Conservation (phyloP, 345 rosid genomes). For the Viola odorata region DNA sequence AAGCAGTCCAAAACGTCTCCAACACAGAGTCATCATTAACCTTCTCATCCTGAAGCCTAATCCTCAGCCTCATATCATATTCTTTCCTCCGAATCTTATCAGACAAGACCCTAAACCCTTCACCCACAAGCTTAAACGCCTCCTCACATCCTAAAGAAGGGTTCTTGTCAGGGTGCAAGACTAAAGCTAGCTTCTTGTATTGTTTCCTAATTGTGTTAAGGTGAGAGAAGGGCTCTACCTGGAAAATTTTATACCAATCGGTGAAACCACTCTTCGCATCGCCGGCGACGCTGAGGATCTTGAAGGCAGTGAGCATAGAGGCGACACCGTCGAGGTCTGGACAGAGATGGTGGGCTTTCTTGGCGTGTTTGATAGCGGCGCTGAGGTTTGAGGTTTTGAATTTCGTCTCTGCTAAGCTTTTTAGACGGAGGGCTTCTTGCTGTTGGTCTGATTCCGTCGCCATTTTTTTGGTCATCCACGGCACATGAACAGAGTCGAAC, state of each 20-base stretch:
- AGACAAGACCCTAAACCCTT: constrained; percentile 63
- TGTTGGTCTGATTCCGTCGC: constrained; percentile 19
- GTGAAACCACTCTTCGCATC: constrained; percentile 13
- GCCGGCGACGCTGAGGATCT: constrained; percentile 43
- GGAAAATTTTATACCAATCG: constrained; percentile 74
- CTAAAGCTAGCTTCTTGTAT: constrained; percentile 64
- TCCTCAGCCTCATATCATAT: constrained; percentile 68
- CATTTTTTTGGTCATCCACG: constrained; percentile 3
- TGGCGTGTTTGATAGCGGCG: constrained; percentile 58
- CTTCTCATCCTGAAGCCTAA: constrained; percentile 61
- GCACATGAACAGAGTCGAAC: too few relatives aligned
- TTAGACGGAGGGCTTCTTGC: constrained; percentile 50
- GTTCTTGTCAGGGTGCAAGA: constrained; percentile 79
- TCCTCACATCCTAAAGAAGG: constrained; percentile 62
- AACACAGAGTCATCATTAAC: constrained; percentile 23
- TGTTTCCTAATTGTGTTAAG: constrained; percentile 55
- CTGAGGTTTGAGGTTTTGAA: constrained; percentile 42
- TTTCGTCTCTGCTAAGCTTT: constrained; percentile 47
- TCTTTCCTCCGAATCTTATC: constrained; percentile 63
- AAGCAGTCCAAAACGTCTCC: constrained; percentile 56
- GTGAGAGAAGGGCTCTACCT: constrained; percentile 85
- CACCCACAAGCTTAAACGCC: constrained; percentile 78
- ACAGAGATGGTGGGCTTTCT: constrained; percentile 50
- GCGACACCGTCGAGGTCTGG: constrained; percentile 55
- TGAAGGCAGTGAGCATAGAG: constrained; percentile 61